These are phyloP conservation scores for Balakata baccata DNA, from an alignment of 345 rosid genomes.

Conservation along the genomic window DNA sequence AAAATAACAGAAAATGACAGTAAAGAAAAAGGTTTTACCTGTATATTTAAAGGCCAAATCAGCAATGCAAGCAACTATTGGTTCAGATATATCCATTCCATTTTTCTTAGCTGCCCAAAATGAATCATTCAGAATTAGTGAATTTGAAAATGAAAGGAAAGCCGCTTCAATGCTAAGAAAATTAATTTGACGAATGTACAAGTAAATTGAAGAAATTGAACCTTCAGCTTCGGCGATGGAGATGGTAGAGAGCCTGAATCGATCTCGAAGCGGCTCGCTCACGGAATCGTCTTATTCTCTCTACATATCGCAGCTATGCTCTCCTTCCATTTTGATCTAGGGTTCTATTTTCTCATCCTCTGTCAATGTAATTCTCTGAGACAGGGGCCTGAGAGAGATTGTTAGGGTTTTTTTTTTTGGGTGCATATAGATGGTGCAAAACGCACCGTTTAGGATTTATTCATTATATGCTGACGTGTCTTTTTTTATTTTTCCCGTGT, in stretches of 20 bases:
- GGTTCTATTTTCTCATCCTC: neutral
- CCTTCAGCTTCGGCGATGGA: slow-evolving; percentile 80
- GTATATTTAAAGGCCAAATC: slow-evolving; percentile 76
- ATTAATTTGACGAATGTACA: neutral
- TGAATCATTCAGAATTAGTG: slow-evolving; percentile 1
- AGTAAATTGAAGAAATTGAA: slow-evolving; percentile 20
- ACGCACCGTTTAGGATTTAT: too few relatives aligned
- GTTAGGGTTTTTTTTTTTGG: too few relatives aligned
- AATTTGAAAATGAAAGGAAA: slow-evolving; percentile 10
- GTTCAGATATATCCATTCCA: slow-evolving; percentile 59
- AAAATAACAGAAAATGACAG: neutral
- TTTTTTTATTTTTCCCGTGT: too few relatives aligned
- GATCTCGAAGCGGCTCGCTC: slow-evolving; percentile 58
- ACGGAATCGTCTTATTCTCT: slow-evolving; percentile 50
- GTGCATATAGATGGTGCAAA: too few relatives aligned
- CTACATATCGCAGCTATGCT: slow-evolving; percentile 39
- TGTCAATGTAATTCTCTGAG: neutral
- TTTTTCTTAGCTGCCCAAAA: slow-evolving; percentile 51
- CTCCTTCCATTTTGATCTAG: slow-evolving; percentile 43
- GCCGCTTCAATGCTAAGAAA: neutral
- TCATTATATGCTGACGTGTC: too few relatives aligned
- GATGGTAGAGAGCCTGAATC: slow-evolving; percentile 73
- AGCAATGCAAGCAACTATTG: slow-evolving; percentile 57
- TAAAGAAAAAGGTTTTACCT: slow-evolving; percentile 36
- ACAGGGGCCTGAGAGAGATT: too few relatives aligned